Percentiles rank a stretch among this genome's conserved stretches.
Evolutionary conservation across 2,329 filamentous ascomycete species (phyloP).

Genomic region (Aspergillus quadrilineatus): DNA sequence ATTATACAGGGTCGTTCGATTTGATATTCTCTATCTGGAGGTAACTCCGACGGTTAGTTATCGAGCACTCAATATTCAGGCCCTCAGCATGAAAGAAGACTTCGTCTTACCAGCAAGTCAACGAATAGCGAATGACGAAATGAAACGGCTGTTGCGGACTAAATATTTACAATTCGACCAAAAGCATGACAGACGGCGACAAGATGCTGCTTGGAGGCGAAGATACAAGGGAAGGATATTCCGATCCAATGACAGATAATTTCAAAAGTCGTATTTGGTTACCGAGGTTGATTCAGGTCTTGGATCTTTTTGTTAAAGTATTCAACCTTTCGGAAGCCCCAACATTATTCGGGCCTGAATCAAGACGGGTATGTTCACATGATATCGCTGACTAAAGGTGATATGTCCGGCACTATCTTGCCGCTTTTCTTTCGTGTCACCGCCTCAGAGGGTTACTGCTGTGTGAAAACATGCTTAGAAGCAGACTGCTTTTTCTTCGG

Average conservation of each 20-base stretch:
- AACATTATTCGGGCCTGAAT: neutral
- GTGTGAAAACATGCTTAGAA: too few relatives aligned
- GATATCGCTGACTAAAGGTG: slow-evolving; percentile 5
- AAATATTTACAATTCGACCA: slow-evolving; percentile 13
- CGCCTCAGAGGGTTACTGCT: neutral
- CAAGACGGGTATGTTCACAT: slow-evolving; percentile 7
- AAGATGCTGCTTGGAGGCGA: neutral
- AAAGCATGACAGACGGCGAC: slow-evolving; percentile 17
- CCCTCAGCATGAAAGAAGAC: neutral
- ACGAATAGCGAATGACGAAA: slow-evolving; percentile 15
- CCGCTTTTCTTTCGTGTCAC: slow-evolving; percentile 8
- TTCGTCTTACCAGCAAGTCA: slow-evolving; percentile 7
- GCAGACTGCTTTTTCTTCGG: too few relatives aligned
- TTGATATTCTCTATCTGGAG: neutral
- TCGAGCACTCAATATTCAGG: neutral
- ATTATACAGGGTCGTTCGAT: slow-evolving; percentile 39
- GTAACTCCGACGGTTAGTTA: neutral
- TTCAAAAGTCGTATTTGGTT: neutral
- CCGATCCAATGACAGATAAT: slow-evolving; percentile 5
- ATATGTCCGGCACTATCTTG: slow-evolving; percentile 3
- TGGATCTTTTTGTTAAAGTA: neutral
- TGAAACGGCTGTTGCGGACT: slow-evolving; percentile 16
- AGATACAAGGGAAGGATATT: slow-evolving; percentile 8
- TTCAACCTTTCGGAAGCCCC: slow-evolving; percentile 5
- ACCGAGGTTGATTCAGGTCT: too few relatives aligned